Percentiles rank a stretch among this genome's conserved stretches.
phyloP scores from a whole-genome alignment of 257 asterid genomes.

The Nicotiana paniculata region DNA sequence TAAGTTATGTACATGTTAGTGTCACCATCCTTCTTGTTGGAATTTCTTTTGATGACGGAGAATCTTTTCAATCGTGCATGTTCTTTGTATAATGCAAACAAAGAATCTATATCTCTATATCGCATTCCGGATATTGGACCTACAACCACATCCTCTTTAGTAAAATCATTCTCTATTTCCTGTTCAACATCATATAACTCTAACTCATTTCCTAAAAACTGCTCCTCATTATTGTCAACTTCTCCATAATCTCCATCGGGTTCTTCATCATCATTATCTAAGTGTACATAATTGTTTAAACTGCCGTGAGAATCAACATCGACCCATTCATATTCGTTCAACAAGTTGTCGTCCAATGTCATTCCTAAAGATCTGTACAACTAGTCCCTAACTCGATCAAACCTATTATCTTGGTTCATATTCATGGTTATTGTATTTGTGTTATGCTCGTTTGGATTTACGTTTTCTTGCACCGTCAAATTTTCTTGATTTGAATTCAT shows the following conservation, averaged over 20 bases:
- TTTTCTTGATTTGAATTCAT: too few species aligned
- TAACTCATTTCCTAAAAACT: neutral
- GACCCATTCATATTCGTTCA: too few species aligned
- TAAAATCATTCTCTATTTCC: neutral
- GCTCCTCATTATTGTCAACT: neutral
- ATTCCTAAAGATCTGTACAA: too few species aligned
- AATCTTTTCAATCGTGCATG: neutral
- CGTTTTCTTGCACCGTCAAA: too few species aligned
- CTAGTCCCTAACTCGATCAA: too few species aligned
- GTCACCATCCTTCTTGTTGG: neutral
- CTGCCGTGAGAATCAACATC: too few species aligned
- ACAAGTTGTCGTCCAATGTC: too few species aligned
- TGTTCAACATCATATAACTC: neutral
- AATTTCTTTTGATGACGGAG: neutral
- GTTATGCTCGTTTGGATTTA: too few species aligned
- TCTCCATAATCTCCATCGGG: neutral
- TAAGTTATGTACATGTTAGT: neutral
- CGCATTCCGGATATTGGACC: neutral
- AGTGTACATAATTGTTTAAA: neutral
- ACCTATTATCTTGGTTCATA: too few species aligned
- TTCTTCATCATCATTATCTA: neutral
- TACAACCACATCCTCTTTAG: neutral
- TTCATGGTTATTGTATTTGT: too few species aligned
- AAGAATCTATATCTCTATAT: neutral
- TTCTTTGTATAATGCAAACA: neutral